A percentile compares a stretch with the other conserved stretches of the same genome.
phyloP scores from a whole-genome alignment of 257 asterid genomes.

The Plantago major region DNA sequence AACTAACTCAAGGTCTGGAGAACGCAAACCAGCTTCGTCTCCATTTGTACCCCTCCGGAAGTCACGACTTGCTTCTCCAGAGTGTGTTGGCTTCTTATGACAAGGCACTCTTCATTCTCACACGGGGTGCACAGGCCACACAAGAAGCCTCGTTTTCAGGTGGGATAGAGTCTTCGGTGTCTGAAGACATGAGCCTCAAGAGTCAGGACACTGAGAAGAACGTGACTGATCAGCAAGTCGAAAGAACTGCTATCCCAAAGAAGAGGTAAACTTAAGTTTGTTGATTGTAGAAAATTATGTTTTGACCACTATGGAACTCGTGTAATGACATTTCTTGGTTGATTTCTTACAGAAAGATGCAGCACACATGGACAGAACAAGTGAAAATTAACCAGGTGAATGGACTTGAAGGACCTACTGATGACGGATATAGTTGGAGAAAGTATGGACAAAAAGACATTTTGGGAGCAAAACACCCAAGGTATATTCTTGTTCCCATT shows the following conservation, averaged over 20 bases:
- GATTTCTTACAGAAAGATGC: constrained; percentile 33
- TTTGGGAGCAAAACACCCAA: constrained; percentile 77
- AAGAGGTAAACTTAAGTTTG: constrained; percentile 39
- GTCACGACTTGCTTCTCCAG: constrained; percentile 43
- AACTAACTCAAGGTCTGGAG: constrained; percentile 58
- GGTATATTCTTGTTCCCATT: constrained; percentile 32
- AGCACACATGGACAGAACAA: constrained; percentile 46
- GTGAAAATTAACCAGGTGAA: constrained; percentile 39
- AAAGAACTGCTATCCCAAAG: constrained; percentile 30
- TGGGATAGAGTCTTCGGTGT: constrained; percentile 26
- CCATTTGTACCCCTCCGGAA: constrained; percentile 36
- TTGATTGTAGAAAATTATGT: neutral
- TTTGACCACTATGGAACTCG: neutral
- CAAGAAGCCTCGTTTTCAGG: neutral
- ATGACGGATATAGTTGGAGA: constrained; percentile 76
- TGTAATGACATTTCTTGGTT: neutral
- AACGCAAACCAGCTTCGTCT: constrained; percentile 55
- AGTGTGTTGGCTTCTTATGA: constrained; percentile 49
- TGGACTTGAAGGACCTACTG: constrained; percentile 57
- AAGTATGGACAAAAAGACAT: constrained; percentile 92
- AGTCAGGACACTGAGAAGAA: constrained; percentile 61
- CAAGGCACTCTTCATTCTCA: constrained; percentile 45
- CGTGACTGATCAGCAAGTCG: constrained; percentile 30
- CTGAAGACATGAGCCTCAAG: constrained; percentile 38
- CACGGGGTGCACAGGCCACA: neutral